phyloP scores from a whole-genome alignment of 306 rosid species.

The Rosa multiflora region DNA sequence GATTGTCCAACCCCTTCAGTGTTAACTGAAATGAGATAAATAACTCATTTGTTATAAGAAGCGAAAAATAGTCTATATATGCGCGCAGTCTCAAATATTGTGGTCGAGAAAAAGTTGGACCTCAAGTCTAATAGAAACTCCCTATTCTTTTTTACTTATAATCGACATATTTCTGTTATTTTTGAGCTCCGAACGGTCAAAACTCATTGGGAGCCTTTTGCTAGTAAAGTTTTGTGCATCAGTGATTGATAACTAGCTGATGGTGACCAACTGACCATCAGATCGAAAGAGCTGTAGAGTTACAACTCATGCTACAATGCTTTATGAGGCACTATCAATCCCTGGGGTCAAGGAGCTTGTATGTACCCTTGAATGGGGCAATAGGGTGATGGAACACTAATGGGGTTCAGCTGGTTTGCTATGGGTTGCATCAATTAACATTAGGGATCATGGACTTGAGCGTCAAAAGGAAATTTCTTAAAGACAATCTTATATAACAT shows the following conservation, averaged over 20 bases:
- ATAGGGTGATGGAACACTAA: background rate
- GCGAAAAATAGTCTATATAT: too few relatives aligned
- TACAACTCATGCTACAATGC: conserved; percentile 8
- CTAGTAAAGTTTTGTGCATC: background rate
- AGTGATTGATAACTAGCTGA: background rate
- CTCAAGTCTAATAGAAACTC: background rate
- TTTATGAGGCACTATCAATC: conserved; percentile 5
- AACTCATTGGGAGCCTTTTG: background rate
- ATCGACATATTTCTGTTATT: background rate
- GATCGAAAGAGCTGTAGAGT: background rate
- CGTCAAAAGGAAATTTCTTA: background rate
- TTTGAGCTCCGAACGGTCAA: background rate
- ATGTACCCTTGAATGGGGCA: conserved; percentile 13
- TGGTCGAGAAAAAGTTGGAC: too few relatives aligned
- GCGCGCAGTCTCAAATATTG: too few relatives aligned
- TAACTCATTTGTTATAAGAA: too few relatives aligned
- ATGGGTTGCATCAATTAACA: background rate
- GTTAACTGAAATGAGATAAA: too few relatives aligned
- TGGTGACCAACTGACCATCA: background rate
- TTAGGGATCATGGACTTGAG: background rate
- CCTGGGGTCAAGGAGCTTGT: conserved; percentile 6
- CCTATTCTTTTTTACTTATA: background rate
- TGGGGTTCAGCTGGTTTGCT: conserved; percentile 6
- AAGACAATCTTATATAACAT: background rate
- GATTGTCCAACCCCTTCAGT: too few relatives aligned